Evolutionary conservation across 2,329 filamentous ascomycete species (phyloP).

Genomic region (Trichoderma citrinoviride): DNA sequence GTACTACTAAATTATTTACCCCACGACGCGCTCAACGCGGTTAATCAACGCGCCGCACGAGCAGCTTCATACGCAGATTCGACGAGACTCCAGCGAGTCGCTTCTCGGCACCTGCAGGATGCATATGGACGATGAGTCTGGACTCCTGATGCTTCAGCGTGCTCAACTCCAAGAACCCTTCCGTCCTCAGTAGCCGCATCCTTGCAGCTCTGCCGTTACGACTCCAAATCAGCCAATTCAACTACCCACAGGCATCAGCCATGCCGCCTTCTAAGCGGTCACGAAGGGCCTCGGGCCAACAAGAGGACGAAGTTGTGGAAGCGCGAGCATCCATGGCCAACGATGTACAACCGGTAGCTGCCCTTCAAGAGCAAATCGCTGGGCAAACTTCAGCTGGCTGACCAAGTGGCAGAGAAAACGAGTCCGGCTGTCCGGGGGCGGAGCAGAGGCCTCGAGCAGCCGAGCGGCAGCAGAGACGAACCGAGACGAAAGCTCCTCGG

Average conservation of each 20-base stretch:
- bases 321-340: constrained; percentile 43
- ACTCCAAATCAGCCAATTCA: neutral
- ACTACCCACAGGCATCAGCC: neutral
- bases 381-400: constrained; percentile 27
- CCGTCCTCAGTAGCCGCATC: neutral
- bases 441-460: constrained; percentile 1
- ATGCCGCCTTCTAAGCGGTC: constrained; percentile 18
- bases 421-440: constrained; percentile 34
- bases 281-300: constrained; percentile 27
- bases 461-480: constrained; percentile 21
- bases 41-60: neutral
- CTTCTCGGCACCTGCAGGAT: constrained; percentile 4
- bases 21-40: constrained; percentile 14
- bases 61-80: neutral
- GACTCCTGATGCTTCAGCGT: neutral
- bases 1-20: neutral
- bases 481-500: constrained; percentile 28
- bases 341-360: constrained; percentile 29
- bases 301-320: constrained; percentile 36
- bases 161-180: neutral
- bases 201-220: neutral
- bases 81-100: neutral
- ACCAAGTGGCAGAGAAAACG: constrained; percentile 35
- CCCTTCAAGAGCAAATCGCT: neutral
- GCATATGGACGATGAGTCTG: neutral